Conservation (phyloP, 805 yeast species). For the Kazachstania taianensis region DNA sequence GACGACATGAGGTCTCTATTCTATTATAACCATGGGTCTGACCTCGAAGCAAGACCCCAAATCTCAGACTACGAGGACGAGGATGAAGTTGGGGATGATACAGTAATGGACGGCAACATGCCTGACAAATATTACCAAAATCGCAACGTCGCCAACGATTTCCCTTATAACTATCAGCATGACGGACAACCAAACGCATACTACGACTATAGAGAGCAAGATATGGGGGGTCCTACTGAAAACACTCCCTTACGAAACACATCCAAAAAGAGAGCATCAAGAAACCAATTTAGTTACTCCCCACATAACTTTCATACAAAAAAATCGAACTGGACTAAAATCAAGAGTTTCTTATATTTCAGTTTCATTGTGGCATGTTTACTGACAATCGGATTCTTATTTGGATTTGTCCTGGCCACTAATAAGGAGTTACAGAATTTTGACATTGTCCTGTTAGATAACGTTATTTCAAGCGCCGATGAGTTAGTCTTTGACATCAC, state of each 20-base stretch:
- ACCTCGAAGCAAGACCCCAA: slow-evolving; percentile 23
- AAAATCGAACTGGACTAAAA: slow-evolving; percentile 23
- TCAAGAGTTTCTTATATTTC: slow-evolving; percentile 30
- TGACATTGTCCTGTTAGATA: slow-evolving; percentile 48
- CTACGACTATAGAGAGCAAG: not conserved
- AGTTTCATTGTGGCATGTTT: slow-evolving; percentile 35
- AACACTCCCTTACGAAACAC: slow-evolving; percentile 14
- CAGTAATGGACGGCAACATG: slow-evolving; percentile 5
- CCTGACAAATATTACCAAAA: slow-evolving; percentile 1
- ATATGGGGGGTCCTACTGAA: slow-evolving; percentile 10
- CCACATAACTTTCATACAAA: slow-evolving; percentile 40
- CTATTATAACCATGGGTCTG: slow-evolving; percentile 25
- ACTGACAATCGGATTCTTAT: slow-evolving; percentile 62
- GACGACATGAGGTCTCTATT: slow-evolving; percentile 25
- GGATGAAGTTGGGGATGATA: slow-evolving; percentile 12
- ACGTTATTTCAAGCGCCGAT: slow-evolving; percentile 70
- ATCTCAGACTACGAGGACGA: slow-evolving; percentile 27
- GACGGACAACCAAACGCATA: not conserved
- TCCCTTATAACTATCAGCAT: slow-evolving; percentile 1
- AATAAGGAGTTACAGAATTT: slow-evolving; percentile 72
- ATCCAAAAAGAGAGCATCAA: slow-evolving; percentile 11
- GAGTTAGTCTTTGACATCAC: slow-evolving; percentile 73
- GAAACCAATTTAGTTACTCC: slow-evolving; percentile 28
- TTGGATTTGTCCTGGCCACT: slow-evolving; percentile 79
- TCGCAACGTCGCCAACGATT: not conserved